A percentile compares a stretch with the other conserved stretches of the same genome.
phyloP scores from a whole-genome alignment of 805 yeast species.

The Pichia rugopelliculosa region DNA sequence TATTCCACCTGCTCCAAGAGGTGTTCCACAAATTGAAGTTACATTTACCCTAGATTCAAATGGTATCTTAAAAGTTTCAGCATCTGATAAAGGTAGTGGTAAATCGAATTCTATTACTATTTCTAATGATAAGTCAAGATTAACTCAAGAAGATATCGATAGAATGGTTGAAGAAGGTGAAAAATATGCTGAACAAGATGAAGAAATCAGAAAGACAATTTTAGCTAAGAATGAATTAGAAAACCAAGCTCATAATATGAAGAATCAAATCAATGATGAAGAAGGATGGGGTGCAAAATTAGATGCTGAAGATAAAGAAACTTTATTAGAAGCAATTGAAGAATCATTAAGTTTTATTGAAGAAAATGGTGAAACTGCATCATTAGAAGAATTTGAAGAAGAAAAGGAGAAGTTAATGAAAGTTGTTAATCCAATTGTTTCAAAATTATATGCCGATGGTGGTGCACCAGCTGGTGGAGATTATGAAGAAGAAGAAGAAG shows the following conservation, averaged over 20 bases:
- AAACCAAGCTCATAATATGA: conserved; percentile 78
- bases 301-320: conserved; percentile 86
- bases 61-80: conserved; percentile 80
- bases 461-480: conserved; percentile 36
- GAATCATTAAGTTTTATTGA: conserved; percentile 66
- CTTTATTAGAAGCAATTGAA: conserved; percentile 76
- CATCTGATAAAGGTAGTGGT: conserved; percentile 92
- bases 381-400: conserved; percentile 89
- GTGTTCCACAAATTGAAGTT: conserved; percentile 85
- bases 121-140: conserved; percentile 90
- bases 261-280: conserved; percentile 50
- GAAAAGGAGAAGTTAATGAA: conserved; percentile 77
- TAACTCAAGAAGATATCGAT: conserved; percentile 88
- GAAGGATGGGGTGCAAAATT: conserved; percentile 67
- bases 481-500: conserved; percentile 44
- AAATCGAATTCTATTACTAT: conserved; percentile 85
- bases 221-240: conserved; percentile 85
- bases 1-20: conserved; percentile 89
- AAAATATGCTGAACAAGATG: conserved; percentile 87
- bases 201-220: conserved; percentile 71
- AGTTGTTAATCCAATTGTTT: conserved; percentile 85
- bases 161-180: conserved; percentile 98
- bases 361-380: conserved; percentile 73
- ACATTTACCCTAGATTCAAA: conserved; percentile 84
- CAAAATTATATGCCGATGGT: conserved; percentile 53